A percentile compares a stretch with the other conserved stretches of the same genome.
phyloP scores from a whole-genome alignment of 2,329 filamentous ascomycete genomes.

The Scytalidium sp. region DNA sequence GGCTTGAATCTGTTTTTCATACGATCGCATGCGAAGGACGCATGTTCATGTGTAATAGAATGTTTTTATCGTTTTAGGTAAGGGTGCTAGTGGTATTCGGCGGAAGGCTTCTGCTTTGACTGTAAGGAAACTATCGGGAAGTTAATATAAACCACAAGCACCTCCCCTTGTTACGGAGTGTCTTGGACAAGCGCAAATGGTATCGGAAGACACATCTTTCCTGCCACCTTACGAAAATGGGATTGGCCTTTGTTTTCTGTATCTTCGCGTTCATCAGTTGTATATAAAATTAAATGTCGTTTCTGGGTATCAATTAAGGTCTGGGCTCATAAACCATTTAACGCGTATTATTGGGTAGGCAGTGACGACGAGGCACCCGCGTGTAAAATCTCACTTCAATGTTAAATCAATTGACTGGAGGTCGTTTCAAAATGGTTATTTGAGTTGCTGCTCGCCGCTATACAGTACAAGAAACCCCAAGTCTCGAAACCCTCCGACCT shows the following conservation, averaged over 20 bases:
- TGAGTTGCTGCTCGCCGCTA: conserved; percentile 14
- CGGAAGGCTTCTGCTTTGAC: neutral
- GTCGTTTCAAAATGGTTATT: conserved; percentile 5
- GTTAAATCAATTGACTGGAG: neutral
- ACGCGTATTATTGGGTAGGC: too few relatives aligned
- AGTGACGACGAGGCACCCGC: too few relatives aligned
- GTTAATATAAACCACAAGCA: conserved; percentile 21
- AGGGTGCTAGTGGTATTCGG: neutral
- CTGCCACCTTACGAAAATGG: neutral
- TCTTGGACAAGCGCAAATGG: neutral
- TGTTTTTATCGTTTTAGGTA: conserved; percentile 3
- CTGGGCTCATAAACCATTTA: too few relatives aligned
- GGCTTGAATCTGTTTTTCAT: conserved; percentile 1
- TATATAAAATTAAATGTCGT: too few relatives aligned
- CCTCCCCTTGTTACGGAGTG: conserved; percentile 2
- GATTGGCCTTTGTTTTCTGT: neutral
- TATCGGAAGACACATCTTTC: neutral
- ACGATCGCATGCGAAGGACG: neutral
- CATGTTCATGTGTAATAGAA: conserved; percentile 22
- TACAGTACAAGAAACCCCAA: conserved; percentile 17
- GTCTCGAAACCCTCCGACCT: conserved; percentile 1
- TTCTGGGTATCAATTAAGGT: too few relatives aligned
- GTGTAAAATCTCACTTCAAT: neutral
- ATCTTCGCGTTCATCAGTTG: neutral
- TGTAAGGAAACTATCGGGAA: conserved; percentile 21